phyloP scores from a whole-genome alignment of 2,329 filamentous ascomycete genomes.

The Beauveria sp. region DNA sequence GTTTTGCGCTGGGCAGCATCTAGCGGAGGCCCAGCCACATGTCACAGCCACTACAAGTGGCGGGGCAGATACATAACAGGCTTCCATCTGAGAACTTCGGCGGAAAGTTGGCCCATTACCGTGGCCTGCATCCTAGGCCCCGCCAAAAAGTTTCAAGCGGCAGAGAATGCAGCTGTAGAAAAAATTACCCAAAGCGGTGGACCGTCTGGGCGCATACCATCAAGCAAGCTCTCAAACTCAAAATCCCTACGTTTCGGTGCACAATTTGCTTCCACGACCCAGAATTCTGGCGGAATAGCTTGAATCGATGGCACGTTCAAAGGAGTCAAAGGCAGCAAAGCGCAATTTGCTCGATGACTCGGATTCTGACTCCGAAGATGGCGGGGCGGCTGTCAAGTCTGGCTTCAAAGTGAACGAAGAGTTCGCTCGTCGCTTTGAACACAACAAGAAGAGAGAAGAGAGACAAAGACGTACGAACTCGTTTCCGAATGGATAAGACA shows the following conservation, averaged over 20 bases:
- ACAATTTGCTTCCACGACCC: not conserved
- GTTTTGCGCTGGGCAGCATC: constrained; percentile 4
- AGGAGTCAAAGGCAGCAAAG: constrained; percentile 30
- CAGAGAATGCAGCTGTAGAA: constrained; percentile 1
- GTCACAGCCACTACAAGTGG: constrained; percentile 1
- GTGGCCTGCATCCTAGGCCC: constrained; percentile 4
- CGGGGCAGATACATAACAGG: not conserved
- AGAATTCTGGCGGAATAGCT: not conserved
- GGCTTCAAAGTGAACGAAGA: constrained; percentile 82
- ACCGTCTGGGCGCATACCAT: not conserved
- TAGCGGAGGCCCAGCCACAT: constrained; percentile 7
- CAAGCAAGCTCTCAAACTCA: not conserved
- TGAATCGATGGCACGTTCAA: not conserved
- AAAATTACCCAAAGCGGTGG: constrained; percentile 6
- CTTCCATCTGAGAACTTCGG: constrained; percentile 3
- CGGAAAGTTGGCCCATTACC: constrained; percentile 18
- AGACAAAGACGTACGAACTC: constrained; percentile 52
- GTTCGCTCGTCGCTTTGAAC: constrained; percentile 81
- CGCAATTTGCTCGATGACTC: constrained; percentile 49
- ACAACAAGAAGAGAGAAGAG: constrained; percentile 97
- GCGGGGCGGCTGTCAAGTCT: constrained; percentile 30
- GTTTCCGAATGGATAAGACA: constrained; percentile 14
- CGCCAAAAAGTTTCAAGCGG: constrained; percentile 16
- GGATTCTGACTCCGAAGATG: constrained; percentile 40
- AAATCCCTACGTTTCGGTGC: not conserved